Percentiles rank a stretch among this genome's conserved stretches.
These are phyloP conservation scores for Talaromyces ruber DNA, from an alignment of 495 filamentous ascomycete genomes.

Conservation along the genomic window DNA sequence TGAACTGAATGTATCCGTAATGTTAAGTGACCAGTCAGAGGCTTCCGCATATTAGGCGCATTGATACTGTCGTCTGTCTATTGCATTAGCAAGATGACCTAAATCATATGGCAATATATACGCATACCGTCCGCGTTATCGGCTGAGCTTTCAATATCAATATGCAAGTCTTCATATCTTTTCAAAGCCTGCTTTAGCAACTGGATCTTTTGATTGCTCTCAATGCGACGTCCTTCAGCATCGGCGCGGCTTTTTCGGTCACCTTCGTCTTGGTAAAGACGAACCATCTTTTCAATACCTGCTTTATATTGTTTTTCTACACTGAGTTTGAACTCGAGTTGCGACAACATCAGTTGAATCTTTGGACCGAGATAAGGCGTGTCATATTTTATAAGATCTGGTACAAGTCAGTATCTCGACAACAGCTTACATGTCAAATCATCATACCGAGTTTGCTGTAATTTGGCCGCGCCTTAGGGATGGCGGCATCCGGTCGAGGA, in stretches of 20 bases:
- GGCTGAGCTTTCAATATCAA: slow-evolving; percentile 74
- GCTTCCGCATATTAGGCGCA: slow-evolving; percentile 87
- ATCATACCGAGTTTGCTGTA: slow-evolving; percentile 90
- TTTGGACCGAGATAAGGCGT: slow-evolving; percentile 91
- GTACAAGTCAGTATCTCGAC: background rate
- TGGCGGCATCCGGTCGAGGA: slow-evolving; percentile 55
- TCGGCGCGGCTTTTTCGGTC: slow-evolving; percentile 91
- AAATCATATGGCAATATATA: background rate
- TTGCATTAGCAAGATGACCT: slow-evolving; percentile 5
- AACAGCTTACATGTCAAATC: background rate
- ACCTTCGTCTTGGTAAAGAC: slow-evolving; percentile 95
- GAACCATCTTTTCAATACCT: slow-evolving; percentile 99
- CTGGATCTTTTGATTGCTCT: slow-evolving; percentile 97
- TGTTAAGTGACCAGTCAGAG: slow-evolving; percentile 79
- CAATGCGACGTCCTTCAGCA: slow-evolving; percentile 78
- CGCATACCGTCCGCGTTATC: slow-evolving; percentile 77
- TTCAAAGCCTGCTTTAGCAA: slow-evolving; percentile 91
- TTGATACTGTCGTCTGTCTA: slow-evolving; percentile 88
- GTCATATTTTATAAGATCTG: slow-evolving; percentile 96
- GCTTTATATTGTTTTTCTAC: slow-evolving; percentile 99
- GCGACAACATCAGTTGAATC: slow-evolving; percentile 98
- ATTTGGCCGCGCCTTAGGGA: slow-evolving; percentile 73
- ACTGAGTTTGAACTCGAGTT: slow-evolving; percentile 97
- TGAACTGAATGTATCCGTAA: slow-evolving; percentile 81
- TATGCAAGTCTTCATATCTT: slow-evolving; percentile 94